Evolutionary conservation across 345 rosid species (phyloP).

Genomic region (Ceriops tagal): DNA sequence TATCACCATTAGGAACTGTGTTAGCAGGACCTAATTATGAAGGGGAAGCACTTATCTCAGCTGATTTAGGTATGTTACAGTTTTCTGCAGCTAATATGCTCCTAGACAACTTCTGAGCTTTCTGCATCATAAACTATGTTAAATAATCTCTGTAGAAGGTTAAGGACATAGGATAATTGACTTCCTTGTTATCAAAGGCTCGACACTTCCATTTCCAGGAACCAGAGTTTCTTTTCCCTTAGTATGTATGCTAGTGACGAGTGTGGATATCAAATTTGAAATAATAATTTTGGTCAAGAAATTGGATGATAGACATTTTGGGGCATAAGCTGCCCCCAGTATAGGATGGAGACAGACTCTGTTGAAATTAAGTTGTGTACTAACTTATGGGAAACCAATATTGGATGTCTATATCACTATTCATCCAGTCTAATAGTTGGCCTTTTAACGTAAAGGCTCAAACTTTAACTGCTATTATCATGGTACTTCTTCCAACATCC

Average conservation of each 20-base stretch:
- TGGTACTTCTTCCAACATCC: background rate
- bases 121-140: background rate
- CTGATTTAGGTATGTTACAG: slow-evolving; percentile 66
- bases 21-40: slow-evolving; percentile 90
- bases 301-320: too few relatives aligned
- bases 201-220: too few relatives aligned
- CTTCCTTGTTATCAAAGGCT: too few relatives aligned
- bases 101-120: background rate
- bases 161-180: too few relatives aligned
- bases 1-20: slow-evolving; percentile 79
- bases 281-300: too few relatives aligned
- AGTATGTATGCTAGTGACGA: too few relatives aligned
- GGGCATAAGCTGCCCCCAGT: too few relatives aligned
- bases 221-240: too few relatives aligned
- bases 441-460: background rate
- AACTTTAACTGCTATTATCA: background rate
- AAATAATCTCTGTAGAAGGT: background rate
- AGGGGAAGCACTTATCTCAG: slow-evolving; percentile 79
- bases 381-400: background rate
- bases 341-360: too few relatives aligned
- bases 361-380: too few relatives aligned
- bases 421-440: background rate
- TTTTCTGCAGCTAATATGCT: background rate
- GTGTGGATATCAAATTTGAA: too few relatives aligned
- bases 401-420: background rate